phyloP scores from a whole-genome alignment of 192 early-diverging fungal species.

The Kickxella alabastrina region DNA sequence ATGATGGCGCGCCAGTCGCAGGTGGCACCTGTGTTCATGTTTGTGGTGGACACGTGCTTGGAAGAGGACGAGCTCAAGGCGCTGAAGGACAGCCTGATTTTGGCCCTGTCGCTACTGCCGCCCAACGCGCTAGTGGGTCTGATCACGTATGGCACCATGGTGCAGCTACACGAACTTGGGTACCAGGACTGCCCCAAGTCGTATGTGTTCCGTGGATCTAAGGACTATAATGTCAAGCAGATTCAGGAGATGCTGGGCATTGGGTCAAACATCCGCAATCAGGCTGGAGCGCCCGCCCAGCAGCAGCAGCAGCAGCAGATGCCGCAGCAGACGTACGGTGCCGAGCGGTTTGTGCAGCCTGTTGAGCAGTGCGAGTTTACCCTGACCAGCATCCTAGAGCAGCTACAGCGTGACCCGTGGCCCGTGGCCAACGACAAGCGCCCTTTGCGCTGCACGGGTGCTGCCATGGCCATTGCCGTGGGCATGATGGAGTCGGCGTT shows the following conservation, averaged over 20 bases:
- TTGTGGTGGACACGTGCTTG: conserved; percentile 95
- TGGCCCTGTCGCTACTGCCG: conserved; percentile 88
- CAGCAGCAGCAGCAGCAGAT: conserved; percentile 19
- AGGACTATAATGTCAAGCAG: conserved; percentile 93
- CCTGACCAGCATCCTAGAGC: conserved; percentile 89
- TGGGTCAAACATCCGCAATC: conserved; percentile 44
- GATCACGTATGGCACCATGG: conserved; percentile 98
- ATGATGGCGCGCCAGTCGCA: conserved; percentile 79
- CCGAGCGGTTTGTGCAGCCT: conserved; percentile 80
- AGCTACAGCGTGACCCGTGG: conserved; percentile 98
- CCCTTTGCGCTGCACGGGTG: conserved; percentile 89
- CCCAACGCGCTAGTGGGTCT: conserved; percentile 88
- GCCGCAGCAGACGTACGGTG: conserved; percentile 46
- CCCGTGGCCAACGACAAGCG: conserved; percentile 87
- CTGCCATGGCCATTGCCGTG: conserved; percentile 88
- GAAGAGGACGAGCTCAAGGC: conserved; percentile 95
- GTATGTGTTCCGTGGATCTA: conserved; percentile 94
- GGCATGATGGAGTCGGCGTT: conserved; percentile 89
- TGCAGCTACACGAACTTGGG: conserved; percentile 96
- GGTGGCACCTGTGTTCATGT: conserved; percentile 92
- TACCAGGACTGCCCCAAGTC: conserved; percentile 96
- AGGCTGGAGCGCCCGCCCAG: conserved; percentile 21
- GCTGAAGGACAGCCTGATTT: conserved; percentile 88
- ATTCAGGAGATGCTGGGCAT: conserved; percentile 98
- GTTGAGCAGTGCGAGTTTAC: conserved; percentile 96